These are phyloP conservation scores for Aspergillus eucalypticola DNA, from an alignment of 2,329 filamentous ascomycete genomes.

Conservation along the genomic window DNA sequence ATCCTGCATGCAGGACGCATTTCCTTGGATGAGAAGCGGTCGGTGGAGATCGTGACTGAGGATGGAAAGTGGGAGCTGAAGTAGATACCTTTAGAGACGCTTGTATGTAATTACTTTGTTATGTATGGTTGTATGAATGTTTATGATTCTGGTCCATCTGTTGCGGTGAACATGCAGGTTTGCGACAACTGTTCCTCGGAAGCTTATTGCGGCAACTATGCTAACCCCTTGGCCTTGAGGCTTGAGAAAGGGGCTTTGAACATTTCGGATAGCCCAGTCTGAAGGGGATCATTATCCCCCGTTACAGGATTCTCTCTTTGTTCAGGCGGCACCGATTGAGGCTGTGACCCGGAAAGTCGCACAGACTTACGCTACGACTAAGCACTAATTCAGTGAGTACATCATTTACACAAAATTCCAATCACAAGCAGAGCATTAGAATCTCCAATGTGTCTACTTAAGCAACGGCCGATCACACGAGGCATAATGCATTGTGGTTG, in stretches of 20 bases:
- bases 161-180: background rate
- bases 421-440: background rate
- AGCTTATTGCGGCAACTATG: background rate
- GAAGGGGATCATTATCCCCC: background rate
- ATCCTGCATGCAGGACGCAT: slow-evolving; percentile 84
- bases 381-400: background rate
- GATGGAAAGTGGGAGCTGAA: slow-evolving; percentile 63
- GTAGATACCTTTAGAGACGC: slow-evolving; percentile 29
- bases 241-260: background rate
- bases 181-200: background rate
- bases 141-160: background rate
- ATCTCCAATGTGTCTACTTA: background rate
- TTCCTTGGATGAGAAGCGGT: slow-evolving; percentile 78
- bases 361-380: background rate
- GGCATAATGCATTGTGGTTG: background rate
- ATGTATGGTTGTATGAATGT: background rate
- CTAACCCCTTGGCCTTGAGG: background rate
- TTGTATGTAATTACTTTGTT: background rate
- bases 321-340: background rate
- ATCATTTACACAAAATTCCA: background rate
- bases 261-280: background rate
- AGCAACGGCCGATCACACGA: background rate
- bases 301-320: background rate
- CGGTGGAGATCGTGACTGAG: slow-evolving; percentile 66
- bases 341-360: background rate